phyloP scores from a whole-genome alignment of 768 basidiomycete genomes.

The Russula compacta region DNA sequence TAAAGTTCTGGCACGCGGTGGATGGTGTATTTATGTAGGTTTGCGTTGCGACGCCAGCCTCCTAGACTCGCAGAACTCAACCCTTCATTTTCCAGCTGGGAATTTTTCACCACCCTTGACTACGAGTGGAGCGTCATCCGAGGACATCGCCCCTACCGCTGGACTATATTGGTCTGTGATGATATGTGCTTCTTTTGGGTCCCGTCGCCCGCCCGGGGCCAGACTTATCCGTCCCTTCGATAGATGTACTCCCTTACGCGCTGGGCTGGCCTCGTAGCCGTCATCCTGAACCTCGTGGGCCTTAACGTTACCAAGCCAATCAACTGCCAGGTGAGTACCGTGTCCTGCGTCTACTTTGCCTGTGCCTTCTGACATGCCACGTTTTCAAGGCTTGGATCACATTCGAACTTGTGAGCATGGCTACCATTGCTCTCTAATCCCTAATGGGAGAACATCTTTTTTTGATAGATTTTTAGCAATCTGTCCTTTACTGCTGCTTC shows the following conservation, averaged over 20 bases:
- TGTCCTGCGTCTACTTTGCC: background rate
- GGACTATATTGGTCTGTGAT: slow-evolving; percentile 2
- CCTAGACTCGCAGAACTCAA: background rate
- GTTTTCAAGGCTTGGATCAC: background rate
- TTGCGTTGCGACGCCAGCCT: background rate
- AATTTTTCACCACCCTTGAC: background rate
- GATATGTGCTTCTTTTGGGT: background rate
- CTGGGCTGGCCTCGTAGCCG: background rate
- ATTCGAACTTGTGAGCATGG: background rate
- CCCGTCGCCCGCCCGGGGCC: too few species aligned
- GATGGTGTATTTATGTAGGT: slow-evolving; percentile 4
- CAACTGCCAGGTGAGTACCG: background rate
- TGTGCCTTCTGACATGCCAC: background rate
- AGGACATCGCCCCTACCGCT: slow-evolving; percentile 3
- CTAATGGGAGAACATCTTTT: background rate
- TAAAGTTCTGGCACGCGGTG: background rate
- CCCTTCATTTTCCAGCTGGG: background rate
- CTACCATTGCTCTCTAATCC: background rate
- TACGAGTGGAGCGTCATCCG: slow-evolving; percentile 1
- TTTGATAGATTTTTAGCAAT: background rate
- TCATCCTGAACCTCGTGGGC: background rate
- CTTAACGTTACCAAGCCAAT: background rate
- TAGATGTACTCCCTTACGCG: slow-evolving; percentile 8
- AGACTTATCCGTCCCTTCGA: background rate
- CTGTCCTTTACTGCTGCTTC: background rate